Evolutionary conservation across 1,139 yeast species (phyloP), one percentile per base, ranked within the genome.

Genomic region (Sugiyamaella novakii): DNA sequence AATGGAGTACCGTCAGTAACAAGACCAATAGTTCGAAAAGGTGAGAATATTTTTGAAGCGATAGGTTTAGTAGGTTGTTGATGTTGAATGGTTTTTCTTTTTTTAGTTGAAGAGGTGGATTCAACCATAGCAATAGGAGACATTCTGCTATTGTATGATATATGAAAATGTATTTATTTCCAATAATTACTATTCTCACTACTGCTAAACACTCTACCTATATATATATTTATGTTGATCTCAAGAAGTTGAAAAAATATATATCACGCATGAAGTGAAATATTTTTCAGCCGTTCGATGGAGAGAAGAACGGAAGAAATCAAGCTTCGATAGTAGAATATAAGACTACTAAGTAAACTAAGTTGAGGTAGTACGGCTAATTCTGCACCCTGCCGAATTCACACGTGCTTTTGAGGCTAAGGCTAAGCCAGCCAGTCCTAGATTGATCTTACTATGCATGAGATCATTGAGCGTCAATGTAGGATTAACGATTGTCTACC

Each of bases 1-100:
- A 89, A 86, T 2, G 98, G 98, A 1, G 79, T 76, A 27, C 81
- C 84, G 62, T 88, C 87, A 6, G 74, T 64, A 6, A 73, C 76
- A 38, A 73, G 59, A 12, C 77, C 77, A 15, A 73, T 61, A 2
- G 75, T 67, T 21, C 46, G 31, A 21, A 51, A 54, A 1, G 56
- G 56, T 10, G 53, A 44, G 33, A 51, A 54, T 3, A 54, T 45
- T 35, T 41, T 43, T 14, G 51, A 43, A 18, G 40, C 15, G 8
- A 17, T 17, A 2, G 33, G 18, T 15, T 25, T 25, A 12, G 22
- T n/a, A 2, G 29, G 12, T n/a, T 29, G 22, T 5, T 17, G 5
- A 17, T 29, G 22, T 5, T 17, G 5, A 17, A 19, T 12, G 24
- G 31, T 18, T 22, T 28, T 42, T 25, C 46, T 21, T 15, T 25